These are phyloP conservation scores for Monosporascus sp. DNA, from an alignment of 2,329 filamentous ascomycete genomes.

Conservation along the genomic window DNA sequence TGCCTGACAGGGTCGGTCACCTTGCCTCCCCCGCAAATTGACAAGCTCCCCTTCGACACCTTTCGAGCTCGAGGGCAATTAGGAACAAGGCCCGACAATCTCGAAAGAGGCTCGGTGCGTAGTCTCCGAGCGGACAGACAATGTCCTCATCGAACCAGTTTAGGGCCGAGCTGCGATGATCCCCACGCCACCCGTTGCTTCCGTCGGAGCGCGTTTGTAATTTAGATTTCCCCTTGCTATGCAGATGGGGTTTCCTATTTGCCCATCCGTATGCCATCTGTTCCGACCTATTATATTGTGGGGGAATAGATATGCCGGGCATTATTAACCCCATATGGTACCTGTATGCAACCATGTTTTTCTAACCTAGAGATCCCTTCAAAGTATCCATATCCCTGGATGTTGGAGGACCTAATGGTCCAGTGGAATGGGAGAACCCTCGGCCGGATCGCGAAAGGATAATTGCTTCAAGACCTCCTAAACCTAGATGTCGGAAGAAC, in stretches of 20 bases:
- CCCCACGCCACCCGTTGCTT: not conserved
- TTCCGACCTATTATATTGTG: not conserved
- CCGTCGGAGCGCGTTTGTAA: not conserved
- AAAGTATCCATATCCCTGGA: not conserved
- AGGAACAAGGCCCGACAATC: constrained; percentile 27
- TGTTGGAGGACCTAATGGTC: not conserved
- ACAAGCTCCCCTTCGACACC: constrained; percentile 1
- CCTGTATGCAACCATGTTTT: not conserved
- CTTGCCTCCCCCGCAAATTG: not conserved
- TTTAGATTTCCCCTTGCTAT: not conserved
- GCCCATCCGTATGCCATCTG: not conserved
- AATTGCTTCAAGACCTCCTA: no score
- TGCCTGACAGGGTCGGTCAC: not conserved
- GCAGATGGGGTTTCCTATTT: not conserved
- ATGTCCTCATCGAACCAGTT: not conserved
- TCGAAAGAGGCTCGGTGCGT: constrained; percentile 24
- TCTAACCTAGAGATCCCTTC: not conserved
- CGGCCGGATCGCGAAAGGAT: no score
- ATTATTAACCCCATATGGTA: not conserved
- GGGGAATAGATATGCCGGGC: not conserved
- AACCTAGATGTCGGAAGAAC: no score
- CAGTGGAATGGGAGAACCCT: no score
- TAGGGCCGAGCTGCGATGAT: not conserved
- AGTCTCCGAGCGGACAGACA: constrained; percentile 21
- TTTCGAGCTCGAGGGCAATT: constrained; percentile 17